Evolutionary conservation across 805 yeast species (phyloP), one percentile per base, ranked within the genome.

Genomic region (Yarrowia porcina): DNA sequence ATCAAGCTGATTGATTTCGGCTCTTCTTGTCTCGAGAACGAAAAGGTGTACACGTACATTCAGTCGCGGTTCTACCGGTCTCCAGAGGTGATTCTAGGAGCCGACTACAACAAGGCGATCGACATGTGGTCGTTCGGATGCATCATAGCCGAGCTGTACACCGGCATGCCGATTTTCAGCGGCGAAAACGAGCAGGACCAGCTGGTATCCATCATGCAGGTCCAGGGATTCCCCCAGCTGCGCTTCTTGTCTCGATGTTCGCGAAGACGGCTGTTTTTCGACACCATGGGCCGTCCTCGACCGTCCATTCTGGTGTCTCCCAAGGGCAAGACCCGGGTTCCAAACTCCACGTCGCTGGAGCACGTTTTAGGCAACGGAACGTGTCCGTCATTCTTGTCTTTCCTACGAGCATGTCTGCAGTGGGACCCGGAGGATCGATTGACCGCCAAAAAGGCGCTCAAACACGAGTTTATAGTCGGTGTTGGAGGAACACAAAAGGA

Each of bases 71-170:
- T 91, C 74, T 92, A 92, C 75, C 83, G 97, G 69, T 96, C 98
- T 0, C 99, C 99, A 0, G 99, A 94, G 74, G 81, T 94, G 65
- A 89, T 94, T 71, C 85, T 94, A 63, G 99, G 99, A 1, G 84
- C 92, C 64, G 82, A 86, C 38, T 94, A 94, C 74, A 84, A 96
- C 4, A 87, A 96, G 2, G 89, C 91, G 71, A 93, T 94, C 64
- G 99, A 94, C 74, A 88, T 92, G 70, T 94, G 99, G 99, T 97
- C 97, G 17, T 79, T 93, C 65, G 99, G 98, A 0, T 93, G 99
- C 77, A 97, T 94, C 35, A 77, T 94, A 65, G 97, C 97, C 13
- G 99, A 94, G 75, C 86, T 94, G 89, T 80, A 88, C 63, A 81
- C 91, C 66, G 97, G 97, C 15, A 86, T 84, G 72, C 96, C 98